Evolutionary conservation across 495 filamentous ascomycete species (phyloP).

Genomic region (Talaromyces thailandensis): DNA sequence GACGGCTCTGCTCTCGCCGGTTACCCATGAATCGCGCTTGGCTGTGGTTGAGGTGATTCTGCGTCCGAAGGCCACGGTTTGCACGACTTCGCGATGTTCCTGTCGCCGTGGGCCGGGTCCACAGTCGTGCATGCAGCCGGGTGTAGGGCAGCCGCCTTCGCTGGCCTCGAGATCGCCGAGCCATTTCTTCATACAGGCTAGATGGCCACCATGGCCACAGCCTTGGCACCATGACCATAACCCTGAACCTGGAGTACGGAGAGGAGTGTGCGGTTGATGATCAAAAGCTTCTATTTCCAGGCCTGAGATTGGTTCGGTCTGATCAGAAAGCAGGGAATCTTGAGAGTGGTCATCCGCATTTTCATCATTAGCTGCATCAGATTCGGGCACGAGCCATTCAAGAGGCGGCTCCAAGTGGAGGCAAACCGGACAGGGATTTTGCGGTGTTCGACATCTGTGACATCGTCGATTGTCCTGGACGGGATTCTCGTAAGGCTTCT

Average conservation of each 20-base stretch:
- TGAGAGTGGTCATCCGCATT: conserved; percentile 14
- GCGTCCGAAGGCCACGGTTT: conserved; percentile 18
- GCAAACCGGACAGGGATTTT: conserved; percentile 37
- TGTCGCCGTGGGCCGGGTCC: conserved; percentile 53
- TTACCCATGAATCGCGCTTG: conserved; percentile 34
- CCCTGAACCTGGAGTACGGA: conserved; percentile 23
- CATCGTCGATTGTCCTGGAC: conserved; percentile 33
- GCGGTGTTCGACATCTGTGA: conserved; percentile 32
- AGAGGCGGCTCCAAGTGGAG: conserved; percentile 36
- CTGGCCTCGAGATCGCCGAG: conserved; percentile 44
- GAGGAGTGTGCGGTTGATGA: conserved; percentile 11
- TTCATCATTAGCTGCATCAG: conserved; percentile 7
- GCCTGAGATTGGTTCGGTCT: conserved; percentile 22
- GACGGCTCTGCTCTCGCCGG: conserved; percentile 34
- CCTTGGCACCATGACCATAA: conserved; percentile 66
- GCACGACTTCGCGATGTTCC: conserved; percentile 17
- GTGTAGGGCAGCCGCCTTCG: conserved; percentile 65
- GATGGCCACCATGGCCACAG: conserved; percentile 69
- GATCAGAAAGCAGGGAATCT: conserved; percentile 20
- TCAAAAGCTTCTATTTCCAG: conserved; percentile 15
- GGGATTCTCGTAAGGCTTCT: conserved; percentile 36
- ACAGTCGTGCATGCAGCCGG: conserved; percentile 67
- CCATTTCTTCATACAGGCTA: conserved; percentile 60
- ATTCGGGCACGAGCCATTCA: conserved; percentile 37
- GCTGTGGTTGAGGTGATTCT: conserved; percentile 27